A percentile compares a stretch with the other conserved stretches of the same genome.
phyloP scores from a whole-genome alignment of 176 grass and related monocot genomes.

The Oryza glaberrima region DNA sequence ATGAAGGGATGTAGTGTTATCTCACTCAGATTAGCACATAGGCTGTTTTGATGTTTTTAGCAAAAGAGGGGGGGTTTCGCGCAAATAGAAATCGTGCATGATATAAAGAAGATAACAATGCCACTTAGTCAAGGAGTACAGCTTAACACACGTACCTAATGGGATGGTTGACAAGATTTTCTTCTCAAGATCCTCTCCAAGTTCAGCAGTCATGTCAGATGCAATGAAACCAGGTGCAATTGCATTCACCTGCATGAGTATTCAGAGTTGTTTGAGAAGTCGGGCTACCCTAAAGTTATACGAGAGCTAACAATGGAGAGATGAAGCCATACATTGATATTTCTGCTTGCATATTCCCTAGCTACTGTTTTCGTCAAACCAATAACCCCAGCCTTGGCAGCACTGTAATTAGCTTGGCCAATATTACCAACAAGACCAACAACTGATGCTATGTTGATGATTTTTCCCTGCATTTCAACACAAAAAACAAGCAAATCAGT shows the following conservation, averaged over 20 bases:
- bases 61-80: no score
- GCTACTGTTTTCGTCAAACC: conserved; percentile 96
- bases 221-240: conserved; percentile 94
- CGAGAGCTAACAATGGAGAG: conserved; percentile 17
- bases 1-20: neutral
- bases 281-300: neutral
- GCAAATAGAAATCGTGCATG: no score
- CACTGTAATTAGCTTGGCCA: conserved; percentile 97
- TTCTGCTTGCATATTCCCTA: conserved; percentile 97
- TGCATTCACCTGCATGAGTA: conserved; percentile 80
- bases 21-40: neutral
- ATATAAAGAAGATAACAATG: neutral
- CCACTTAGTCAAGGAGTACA: neutral
- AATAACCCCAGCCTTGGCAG: conserved; percentile 94
- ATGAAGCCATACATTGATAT: conserved; percentile 68
- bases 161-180: conserved; percentile 86
- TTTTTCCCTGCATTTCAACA: conserved; percentile 66
- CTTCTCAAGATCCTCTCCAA: conserved; percentile 87
- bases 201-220: conserved; percentile 92
- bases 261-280: conserved; percentile 42
- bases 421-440: conserved; percentile 91
- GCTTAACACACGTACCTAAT: conserved; percentile 59
- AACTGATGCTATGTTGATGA: conserved; percentile 96
- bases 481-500: conserved; percentile 26
- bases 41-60: no score